Percentiles rank a stretch among this genome's conserved stretches.
Evolutionary conservation across 345 rosid species (phyloP).

Genomic region (Brassica rapa): DNA sequence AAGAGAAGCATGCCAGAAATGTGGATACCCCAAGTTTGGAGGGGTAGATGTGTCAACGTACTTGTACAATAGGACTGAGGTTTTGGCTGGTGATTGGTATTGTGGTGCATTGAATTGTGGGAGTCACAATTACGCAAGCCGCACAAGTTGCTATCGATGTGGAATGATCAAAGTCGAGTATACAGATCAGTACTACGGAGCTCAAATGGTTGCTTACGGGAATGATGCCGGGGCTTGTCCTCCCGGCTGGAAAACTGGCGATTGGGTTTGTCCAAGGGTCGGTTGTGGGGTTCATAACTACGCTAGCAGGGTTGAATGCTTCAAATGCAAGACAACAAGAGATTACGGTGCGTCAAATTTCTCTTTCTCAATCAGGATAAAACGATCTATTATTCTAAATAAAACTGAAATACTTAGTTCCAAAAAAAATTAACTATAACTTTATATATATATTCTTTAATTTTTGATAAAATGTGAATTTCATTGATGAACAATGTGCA

Average conservation of each 20-base stretch:
- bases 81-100: constrained; percentile 93
- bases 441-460: no score
- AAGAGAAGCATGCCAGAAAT: constrained; percentile 71
- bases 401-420: not conserved
- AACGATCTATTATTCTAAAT: not conserved
- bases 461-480: not conserved
- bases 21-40: constrained; percentile 73
- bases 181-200: constrained; percentile 38
- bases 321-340: constrained; percentile 80
- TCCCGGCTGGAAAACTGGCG: constrained; percentile 94
- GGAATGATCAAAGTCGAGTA: constrained; percentile 54
- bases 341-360: constrained; percentile 49
- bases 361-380: not conserved
- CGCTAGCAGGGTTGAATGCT: constrained; percentile 89
- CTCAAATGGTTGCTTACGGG: constrained; percentile 38
- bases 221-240: constrained; percentile 51
- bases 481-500: not conserved
- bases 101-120: constrained; percentile 84
- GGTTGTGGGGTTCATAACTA: constrained; percentile 89
- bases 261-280: constrained; percentile 83
- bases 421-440: not conserved
- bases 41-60: constrained; percentile 69
- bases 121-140: constrained; percentile 87
- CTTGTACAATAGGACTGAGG: constrained; percentile 56
- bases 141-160: constrained; percentile 74